These are phyloP conservation scores for Borovskyia barvae DNA, from an alignment of 208 protist genomes.

Conservation along the genomic window DNA sequence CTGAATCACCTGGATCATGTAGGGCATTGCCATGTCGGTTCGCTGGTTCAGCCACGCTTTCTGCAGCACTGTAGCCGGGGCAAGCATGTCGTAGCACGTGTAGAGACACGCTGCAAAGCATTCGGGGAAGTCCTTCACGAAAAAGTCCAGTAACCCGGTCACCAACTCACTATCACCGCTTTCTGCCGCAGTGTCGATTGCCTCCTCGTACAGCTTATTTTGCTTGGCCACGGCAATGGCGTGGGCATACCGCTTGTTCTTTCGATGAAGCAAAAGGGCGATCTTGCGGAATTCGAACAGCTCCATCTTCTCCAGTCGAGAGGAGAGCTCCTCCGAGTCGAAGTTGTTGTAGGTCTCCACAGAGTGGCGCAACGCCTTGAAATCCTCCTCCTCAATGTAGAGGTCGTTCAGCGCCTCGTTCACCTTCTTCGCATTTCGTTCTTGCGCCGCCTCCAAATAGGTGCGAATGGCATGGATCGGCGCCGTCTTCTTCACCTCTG, in stretches of 20 bases:
- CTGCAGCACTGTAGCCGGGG: constrained; percentile 96
- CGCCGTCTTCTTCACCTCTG: constrained; percentile 77
- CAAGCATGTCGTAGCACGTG: constrained; percentile 97
- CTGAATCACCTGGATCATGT: constrained; percentile 96
- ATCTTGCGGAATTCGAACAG: constrained; percentile 99
- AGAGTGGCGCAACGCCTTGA: constrained; percentile 93
- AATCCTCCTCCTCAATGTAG: constrained; percentile 99
- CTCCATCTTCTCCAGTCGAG: constrained; percentile 96
- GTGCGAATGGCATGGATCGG: constrained; percentile 94
- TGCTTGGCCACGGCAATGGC: constrained; percentile 96
- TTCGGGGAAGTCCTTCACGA: constrained; percentile 94
- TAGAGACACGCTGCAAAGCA: constrained; percentile 97
- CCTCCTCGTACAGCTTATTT: constrained; percentile 98
- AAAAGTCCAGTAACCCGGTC: constrained; percentile 97
- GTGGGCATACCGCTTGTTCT: constrained; percentile 90
- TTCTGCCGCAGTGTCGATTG: constrained; percentile 98
- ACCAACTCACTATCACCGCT: constrained; percentile 90
- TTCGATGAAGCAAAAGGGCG: constrained; percentile 96
- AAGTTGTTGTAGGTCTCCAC: constrained; percentile 97
- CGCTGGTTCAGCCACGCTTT: constrained; percentile 98
- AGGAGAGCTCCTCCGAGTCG: constrained; percentile 96
- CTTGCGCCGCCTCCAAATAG: constrained; percentile 96
- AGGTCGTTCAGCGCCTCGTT: constrained; percentile 99
- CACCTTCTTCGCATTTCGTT: constrained; percentile 90
- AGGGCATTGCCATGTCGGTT: constrained; percentile 99